Percentiles rank a stretch among this genome's conserved stretches.
Conservation (phyloP, 116 monocot genomes). For the Posidonia oceanica region DNA sequence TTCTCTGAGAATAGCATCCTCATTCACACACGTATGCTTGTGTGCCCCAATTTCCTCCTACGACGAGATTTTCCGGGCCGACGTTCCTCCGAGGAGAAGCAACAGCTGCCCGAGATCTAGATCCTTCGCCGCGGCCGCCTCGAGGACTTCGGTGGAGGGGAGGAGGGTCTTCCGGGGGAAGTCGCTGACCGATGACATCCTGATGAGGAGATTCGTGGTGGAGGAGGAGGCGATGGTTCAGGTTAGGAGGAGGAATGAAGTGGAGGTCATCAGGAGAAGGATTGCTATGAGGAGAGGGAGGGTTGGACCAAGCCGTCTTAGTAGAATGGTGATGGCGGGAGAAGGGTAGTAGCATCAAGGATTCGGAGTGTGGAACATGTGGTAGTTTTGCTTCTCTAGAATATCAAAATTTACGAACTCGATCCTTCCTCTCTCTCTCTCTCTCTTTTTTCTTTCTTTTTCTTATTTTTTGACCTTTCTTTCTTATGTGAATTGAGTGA, state of each 20-base stretch:
- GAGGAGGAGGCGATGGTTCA: slow-evolving; percentile 63
- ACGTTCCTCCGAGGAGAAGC: slow-evolving; percentile 41
- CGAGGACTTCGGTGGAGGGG: slow-evolving; percentile 18
- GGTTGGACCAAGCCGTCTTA: slow-evolving; percentile 71
- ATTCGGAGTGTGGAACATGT: too few relatives aligned
- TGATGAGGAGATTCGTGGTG: slow-evolving; percentile 70
- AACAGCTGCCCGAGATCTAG: slow-evolving; percentile 44
- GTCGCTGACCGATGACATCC: slow-evolving; percentile 52
- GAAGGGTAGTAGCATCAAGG: slow-evolving; percentile 3
- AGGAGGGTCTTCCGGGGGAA: slow-evolving; percentile 75
- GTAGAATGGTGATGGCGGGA: slow-evolving; percentile 59
- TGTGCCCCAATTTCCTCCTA: slow-evolving; percentile 73
- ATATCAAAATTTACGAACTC: too few relatives aligned
- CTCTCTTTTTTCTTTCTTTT: too few relatives aligned
- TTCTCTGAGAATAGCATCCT: slow-evolving; percentile 41
- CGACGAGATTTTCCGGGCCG: slow-evolving; percentile 34
- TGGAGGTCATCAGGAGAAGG: slow-evolving; percentile 65
- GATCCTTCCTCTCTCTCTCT: too few relatives aligned
- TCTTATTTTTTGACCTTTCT: too few relatives aligned
- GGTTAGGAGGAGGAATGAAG: slow-evolving; percentile 60
- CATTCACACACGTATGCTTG: slow-evolving; percentile 65
- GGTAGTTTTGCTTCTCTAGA: too few relatives aligned
- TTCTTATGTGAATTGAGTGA: too few relatives aligned
- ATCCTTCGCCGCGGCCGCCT: slow-evolving; percentile 8
- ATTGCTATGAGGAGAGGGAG: slow-evolving; percentile 39